Base-by-base conservation (phyloP, 1,284 basidiomycete species). In the Mycosarcoma maydis region DNA sequence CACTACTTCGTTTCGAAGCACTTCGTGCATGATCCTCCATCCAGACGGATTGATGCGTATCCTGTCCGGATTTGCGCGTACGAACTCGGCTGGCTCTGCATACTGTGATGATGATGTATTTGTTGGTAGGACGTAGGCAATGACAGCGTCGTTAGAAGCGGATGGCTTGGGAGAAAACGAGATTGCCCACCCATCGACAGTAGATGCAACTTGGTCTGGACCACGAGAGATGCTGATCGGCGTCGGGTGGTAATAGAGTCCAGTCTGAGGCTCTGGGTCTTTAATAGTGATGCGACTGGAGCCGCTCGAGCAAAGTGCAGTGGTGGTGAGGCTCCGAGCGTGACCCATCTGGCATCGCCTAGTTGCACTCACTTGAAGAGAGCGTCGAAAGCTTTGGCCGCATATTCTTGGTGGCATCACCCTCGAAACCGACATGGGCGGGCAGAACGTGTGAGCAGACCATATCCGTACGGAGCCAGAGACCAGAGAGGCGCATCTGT, bases 171-270 rank as follows among this genome's bases (percentile, higher is more conserved):
- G 9, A 11, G 74, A 61, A 27, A 72, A 65, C 6, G 67, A 69
- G 40, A 77, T 44, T 1, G 76, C 68, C 73, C 74, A 77, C 3
- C 34, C 58, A 17, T 68, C 56, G 16, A 61, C 43, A 3, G 41
- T 58, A 9, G 47, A 37, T 1, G 49, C 36, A 1, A 53, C 39
- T 23, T 61, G 13, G 13, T 41, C 47, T 8, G 47, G 23, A 3
- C 53, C 62, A 13, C 50, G 48, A 11, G 50, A 37, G 41, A 62
- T 54, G 41, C 49, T 55, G 50, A 72, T 67, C 30, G 47, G 42
- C 5, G 64, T 72, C 3, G 67, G 54, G 22, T 77, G 75, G 46
- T 77, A 77, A 53, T 66, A 75, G 8, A 77, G 72, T 0, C 73
- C 70, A 0, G 73, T 73, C 17, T 71, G 67, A 3, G 40, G 46